Conservation (phyloP, 1,284 basidiomycete genomes). For the Tilletia walkeri region DNA sequence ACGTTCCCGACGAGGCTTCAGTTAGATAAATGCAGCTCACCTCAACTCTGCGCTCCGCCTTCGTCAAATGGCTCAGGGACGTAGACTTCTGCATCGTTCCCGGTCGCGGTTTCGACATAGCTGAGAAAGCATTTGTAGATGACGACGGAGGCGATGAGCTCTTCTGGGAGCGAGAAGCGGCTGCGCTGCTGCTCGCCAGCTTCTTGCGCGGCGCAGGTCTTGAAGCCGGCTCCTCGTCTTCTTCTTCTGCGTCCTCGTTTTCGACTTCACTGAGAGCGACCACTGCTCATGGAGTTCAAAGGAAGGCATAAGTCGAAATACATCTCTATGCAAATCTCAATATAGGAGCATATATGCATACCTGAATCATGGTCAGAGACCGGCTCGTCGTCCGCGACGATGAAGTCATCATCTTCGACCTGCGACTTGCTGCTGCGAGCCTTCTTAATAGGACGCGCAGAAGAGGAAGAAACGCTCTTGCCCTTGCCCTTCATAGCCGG, state of each 20-base stretch:
- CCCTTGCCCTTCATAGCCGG: not conserved
- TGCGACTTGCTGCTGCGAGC: not conserved
- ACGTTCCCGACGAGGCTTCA: not conserved
- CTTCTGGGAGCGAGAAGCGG: slow-evolving; percentile 22
- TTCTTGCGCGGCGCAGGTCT: slow-evolving; percentile 13
- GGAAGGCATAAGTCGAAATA: not conserved
- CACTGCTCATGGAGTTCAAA: not conserved
- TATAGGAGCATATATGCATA: slow-evolving; percentile 1
- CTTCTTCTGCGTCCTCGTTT: not conserved
- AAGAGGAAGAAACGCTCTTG: not conserved
- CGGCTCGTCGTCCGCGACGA: slow-evolving; percentile 37
- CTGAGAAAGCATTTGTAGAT: slow-evolving; percentile 4
- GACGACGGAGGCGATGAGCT: slow-evolving; percentile 15
- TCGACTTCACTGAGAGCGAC: not conserved
- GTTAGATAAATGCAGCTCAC: slow-evolving; percentile 15
- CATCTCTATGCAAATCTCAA: no score
- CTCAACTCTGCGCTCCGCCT: slow-evolving; percentile 71
- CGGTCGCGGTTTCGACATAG: slow-evolving; percentile 4
- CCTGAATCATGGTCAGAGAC: slow-evolving; percentile 6
- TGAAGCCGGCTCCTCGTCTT: not conserved
- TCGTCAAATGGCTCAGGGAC: slow-evolving; percentile 69
- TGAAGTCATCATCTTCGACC: slow-evolving; percentile 41
- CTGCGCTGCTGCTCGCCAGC: slow-evolving; percentile 17
- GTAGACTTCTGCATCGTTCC: slow-evolving; percentile 7
- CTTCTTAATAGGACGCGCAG: not conserved